phyloP scores from a whole-genome alignment of 495 filamentous ascomycete species.

The Barbatosphaeria neglecta region DNA sequence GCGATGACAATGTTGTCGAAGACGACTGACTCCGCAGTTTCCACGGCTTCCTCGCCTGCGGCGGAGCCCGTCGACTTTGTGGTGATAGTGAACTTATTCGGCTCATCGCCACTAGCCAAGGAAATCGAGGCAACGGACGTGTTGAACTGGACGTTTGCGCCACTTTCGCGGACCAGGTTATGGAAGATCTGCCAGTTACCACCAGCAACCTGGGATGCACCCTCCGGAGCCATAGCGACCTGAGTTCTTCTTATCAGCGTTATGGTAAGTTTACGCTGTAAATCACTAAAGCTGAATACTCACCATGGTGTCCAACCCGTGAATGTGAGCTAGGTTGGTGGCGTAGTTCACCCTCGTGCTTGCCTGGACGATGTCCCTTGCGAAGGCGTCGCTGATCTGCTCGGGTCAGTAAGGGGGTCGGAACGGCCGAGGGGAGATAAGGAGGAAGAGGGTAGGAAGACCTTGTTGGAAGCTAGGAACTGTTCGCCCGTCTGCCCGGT shows the following conservation, averaged over 20 bases:
- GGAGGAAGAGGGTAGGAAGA: conserved; percentile 3
- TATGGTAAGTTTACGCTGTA: not conserved
- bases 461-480: conserved; percentile 54
- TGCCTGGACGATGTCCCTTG: conserved; percentile 81
- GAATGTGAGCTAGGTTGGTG: conserved; percentile 72
- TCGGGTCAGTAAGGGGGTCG: not conserved
- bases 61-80: conserved; percentile 21
- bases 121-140: conserved; percentile 53
- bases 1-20: conserved; percentile 79
- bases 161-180: conserved; percentile 56
- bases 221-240: conserved; percentile 68
- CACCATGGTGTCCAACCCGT: conserved; percentile 87
- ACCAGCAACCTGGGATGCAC: conserved; percentile 64
- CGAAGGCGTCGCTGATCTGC: conserved; percentile 52
- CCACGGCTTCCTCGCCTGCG: conserved; percentile 5
- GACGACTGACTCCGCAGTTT: conserved; percentile 18
- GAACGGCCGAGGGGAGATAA: not conserved
- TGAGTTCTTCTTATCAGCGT: conserved; percentile 6
- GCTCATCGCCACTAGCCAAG: conserved; percentile 22
- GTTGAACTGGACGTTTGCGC: conserved; percentile 52
- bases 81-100: conserved; percentile 40
- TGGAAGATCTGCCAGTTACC: conserved; percentile 96
- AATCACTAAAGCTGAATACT: conserved; percentile 22
- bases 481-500: conserved; percentile 62
- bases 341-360: conserved; percentile 93